A percentile compares a stretch with the other conserved stretches of the same genome.
These are phyloP conservation scores for Zygosaccharomyces bisporus DNA, from an alignment of 805 yeast species.

Conservation along the genomic window DNA sequence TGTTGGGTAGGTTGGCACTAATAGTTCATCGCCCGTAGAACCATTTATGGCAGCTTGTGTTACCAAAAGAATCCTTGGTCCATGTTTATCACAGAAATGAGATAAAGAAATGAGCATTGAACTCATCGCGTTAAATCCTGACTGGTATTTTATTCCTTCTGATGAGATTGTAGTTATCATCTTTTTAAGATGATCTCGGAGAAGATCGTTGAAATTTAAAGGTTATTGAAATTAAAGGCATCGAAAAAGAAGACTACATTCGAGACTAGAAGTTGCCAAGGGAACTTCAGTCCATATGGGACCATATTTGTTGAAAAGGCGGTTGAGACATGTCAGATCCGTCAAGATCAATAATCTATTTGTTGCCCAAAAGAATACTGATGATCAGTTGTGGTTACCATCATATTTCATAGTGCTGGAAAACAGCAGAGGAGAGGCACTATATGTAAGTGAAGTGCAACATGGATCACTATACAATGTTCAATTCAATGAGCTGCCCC, in stretches of 20 bases:
- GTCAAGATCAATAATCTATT: constrained; percentile 23
- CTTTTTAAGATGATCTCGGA: neutral
- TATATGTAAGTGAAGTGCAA: constrained; percentile 33
- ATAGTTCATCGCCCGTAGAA: constrained; percentile 25
- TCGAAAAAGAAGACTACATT: neutral
- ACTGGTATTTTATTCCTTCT: neutral
- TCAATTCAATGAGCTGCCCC: constrained; percentile 29
- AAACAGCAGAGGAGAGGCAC: constrained; percentile 16
- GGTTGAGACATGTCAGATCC: constrained; percentile 30
- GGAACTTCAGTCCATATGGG: constrained; percentile 12
- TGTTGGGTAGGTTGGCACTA: constrained; percentile 42
- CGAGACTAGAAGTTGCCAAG: neutral
- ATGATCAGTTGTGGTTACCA: constrained; percentile 10
- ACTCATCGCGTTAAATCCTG: constrained; percentile 11
- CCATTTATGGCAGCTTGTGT: constrained; percentile 44
- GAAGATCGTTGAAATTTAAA: neutral
- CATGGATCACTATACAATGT: constrained; percentile 14
- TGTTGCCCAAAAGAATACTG: constrained; percentile 7
- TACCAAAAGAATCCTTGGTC: constrained; percentile 63
- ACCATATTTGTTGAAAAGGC: constrained; percentile 17
- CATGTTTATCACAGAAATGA: constrained; percentile 77
- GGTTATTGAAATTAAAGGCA: neutral
- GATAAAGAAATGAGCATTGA: constrained; percentile 44
- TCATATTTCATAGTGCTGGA: constrained; percentile 28
- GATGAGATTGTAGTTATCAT: neutral